Conservation (phyloP, 2,329 filamentous ascomycete species). For the Fusarium falciforme region DNA sequence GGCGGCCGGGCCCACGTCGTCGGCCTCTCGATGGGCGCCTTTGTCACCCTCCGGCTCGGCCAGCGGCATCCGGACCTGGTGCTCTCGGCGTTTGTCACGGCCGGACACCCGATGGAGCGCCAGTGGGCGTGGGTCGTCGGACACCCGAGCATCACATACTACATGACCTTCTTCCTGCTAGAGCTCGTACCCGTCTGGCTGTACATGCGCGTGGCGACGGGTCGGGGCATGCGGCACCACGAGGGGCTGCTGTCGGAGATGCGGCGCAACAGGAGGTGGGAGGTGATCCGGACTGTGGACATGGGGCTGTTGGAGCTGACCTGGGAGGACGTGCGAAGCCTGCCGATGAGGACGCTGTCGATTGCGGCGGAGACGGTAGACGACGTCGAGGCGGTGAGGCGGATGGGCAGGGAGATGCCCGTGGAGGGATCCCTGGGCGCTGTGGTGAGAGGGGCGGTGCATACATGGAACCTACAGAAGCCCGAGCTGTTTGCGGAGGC, state of each 20-base stretch:
- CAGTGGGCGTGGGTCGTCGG: constrained; percentile 40
- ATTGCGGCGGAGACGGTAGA: constrained; percentile 50
- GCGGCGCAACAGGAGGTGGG: constrained; percentile 45
- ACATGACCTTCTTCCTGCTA: constrained; percentile 41
- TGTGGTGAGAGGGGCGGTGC: constrained; percentile 50
- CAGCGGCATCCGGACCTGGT: constrained; percentile 50
- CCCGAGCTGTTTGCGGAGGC: constrained; percentile 53
- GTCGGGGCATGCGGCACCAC: constrained; percentile 42
- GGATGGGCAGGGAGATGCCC: constrained; percentile 43
- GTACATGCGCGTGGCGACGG: constrained; percentile 44
- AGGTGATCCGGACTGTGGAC: constrained; percentile 41
- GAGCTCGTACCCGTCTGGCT: constrained; percentile 44
- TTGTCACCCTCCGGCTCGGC: constrained; percentile 48
- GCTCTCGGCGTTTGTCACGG: constrained; percentile 49
- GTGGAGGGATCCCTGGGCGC: constrained; percentile 44
- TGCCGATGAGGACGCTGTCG: constrained; percentile 43
- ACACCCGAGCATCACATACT: constrained; percentile 44
- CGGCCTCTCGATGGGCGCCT: constrained; percentile 56
- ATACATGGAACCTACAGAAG: constrained; percentile 56
- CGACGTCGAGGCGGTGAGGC: constrained; percentile 45
- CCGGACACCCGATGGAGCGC: constrained; percentile 46
- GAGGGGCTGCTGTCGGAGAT: constrained; percentile 50
- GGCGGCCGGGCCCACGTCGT: constrained; percentile 52
- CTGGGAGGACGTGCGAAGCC: constrained; percentile 41
- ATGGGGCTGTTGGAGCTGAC: constrained; percentile 38